A percentile compares a stretch with the other conserved stretches of the same genome.
Conservation (phyloP, 1,139 yeast genomes). For the Blastobotrys serpentis region DNA sequence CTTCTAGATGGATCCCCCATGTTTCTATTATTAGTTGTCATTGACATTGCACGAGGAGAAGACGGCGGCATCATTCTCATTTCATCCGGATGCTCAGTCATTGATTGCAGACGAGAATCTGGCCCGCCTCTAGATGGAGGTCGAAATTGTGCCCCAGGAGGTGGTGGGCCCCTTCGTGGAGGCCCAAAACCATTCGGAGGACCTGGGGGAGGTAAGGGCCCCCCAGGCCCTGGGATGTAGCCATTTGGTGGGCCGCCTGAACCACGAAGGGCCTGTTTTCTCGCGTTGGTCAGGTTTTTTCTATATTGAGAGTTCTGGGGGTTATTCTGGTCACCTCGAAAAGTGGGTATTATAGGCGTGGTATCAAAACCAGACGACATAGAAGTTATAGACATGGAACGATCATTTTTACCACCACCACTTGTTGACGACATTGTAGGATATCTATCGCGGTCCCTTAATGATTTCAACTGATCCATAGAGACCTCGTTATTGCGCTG, state of each 20-base stretch:
- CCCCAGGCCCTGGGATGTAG: conserved; percentile 11
- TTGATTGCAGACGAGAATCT: not conserved
- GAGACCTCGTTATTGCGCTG: conserved; percentile 25
- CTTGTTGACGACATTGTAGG: conserved; percentile 31
- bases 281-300: conserved; percentile 35
- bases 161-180: conserved; percentile 20
- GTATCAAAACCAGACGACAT: conserved; percentile 37
- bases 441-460: conserved; percentile 39
- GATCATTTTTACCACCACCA: conserved; percentile 18
- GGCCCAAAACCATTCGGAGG: conserved; percentile 21
- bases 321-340: conserved; percentile 24
- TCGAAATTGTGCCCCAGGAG: conserved; percentile 16
- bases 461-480: conserved; percentile 28
- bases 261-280: conserved; percentile 29
- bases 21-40: not conserved
- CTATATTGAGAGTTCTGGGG: conserved; percentile 32
- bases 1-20: not conserved
- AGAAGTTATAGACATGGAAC: conserved; percentile 37
- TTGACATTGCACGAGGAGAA: conserved; percentile 13
- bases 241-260: conserved; percentile 24
- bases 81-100: conserved; percentile 8
- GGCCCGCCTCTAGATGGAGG: conserved; percentile 10
- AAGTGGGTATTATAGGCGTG: conserved; percentile 39
- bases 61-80: conserved; percentile 3
- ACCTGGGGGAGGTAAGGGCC: conserved; percentile 13